These are phyloP conservation scores for Macrophomina pseudophaseolina DNA, from an alignment of 2,329 filamentous ascomycete genomes.

Conservation along the genomic window DNA sequence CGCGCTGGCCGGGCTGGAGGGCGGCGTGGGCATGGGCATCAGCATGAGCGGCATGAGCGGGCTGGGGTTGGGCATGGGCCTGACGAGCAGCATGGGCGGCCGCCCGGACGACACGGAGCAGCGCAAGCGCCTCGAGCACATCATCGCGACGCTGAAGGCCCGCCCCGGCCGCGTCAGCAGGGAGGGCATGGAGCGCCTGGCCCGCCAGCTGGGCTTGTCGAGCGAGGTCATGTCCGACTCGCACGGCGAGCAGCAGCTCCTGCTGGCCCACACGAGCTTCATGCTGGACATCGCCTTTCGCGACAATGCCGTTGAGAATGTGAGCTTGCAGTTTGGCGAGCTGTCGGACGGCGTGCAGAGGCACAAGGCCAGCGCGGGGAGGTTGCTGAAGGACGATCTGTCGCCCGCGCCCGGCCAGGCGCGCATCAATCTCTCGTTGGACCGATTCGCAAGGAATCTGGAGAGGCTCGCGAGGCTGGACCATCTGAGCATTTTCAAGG, in stretches of 20 bases:
- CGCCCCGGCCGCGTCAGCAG: constrained; percentile 75
- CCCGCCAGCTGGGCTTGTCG: constrained; percentile 65
- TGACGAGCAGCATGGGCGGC: constrained; percentile 41
- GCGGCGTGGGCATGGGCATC: constrained; percentile 48
- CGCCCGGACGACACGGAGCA: constrained; percentile 60
- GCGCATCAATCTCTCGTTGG: constrained; percentile 72
- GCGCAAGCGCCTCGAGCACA: constrained; percentile 60
- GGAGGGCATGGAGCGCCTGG: constrained; percentile 74
- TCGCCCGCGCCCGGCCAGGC: constrained; percentile 64
- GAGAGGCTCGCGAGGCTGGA: constrained; percentile 72
- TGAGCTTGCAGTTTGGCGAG: constrained; percentile 30
- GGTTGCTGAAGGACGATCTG: constrained; percentile 68
- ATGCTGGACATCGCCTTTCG: constrained; percentile 35
- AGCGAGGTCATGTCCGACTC: constrained; percentile 47
- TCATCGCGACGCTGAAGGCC: constrained; percentile 69
- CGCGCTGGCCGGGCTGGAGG: constrained; percentile 49
- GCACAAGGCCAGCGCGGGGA: constrained; percentile 13
- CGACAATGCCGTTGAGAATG: constrained; percentile 15
- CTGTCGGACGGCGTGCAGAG: constrained; percentile 20
- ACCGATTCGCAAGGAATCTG: constrained; percentile 73
- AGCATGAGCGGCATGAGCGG: constrained; percentile 49
- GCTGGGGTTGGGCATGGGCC: constrained; percentile 39
- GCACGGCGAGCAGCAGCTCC: constrained; percentile 33
- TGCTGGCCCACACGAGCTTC: constrained; percentile 47
- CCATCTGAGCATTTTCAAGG: constrained; percentile 61